Conservation (phyloP, 345 rosid genomes). For the Melastoma malabathricum region DNA sequence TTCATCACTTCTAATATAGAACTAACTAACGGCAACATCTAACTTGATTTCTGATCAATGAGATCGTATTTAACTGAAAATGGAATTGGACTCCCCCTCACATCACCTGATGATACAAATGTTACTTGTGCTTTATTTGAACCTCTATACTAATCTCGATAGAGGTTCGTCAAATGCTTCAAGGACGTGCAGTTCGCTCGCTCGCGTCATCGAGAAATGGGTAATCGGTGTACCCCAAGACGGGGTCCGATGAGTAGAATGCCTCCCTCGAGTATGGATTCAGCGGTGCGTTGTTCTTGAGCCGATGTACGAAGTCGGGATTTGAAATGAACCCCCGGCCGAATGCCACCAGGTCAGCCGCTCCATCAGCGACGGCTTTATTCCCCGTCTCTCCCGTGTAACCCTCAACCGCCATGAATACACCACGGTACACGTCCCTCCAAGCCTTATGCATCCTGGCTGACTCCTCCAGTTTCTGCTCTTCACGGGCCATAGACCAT, state of each 20-base stretch:
- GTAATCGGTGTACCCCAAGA: slow-evolving; percentile 7
- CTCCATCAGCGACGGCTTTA: slow-evolving; percentile 4
- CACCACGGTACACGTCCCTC: slow-evolving; percentile 6
- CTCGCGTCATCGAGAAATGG: slow-evolving; percentile 3
- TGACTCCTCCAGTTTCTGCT: background rate
- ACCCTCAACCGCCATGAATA: slow-evolving; percentile 1
- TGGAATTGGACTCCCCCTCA: too few relatives aligned
- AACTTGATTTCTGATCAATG: too few relatives aligned
- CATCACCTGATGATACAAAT: too few relatives aligned
- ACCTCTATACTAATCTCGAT: too few relatives aligned
- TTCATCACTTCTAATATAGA: too few relatives aligned
- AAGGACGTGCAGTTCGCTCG: background rate
- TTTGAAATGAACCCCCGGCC: slow-evolving; percentile 11
- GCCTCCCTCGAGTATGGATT: slow-evolving; percentile 1
- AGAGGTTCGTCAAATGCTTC: background rate
- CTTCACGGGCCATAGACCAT: background rate
- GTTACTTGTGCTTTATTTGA: too few relatives aligned
- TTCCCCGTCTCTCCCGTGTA: slow-evolving; percentile 1
- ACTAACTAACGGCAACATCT: too few relatives aligned
- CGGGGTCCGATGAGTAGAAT: slow-evolving; percentile 3
- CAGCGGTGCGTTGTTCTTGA: slow-evolving; percentile 5
- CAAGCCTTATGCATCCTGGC: background rate
- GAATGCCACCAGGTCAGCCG: background rate
- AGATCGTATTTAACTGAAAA: too few relatives aligned
- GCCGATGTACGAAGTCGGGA: slow-evolving; percentile 6